These are phyloP conservation scores for Floccularia luteovirens DNA, from an alignment of 768 basidiomycete species.

Conservation along the genomic window DNA sequence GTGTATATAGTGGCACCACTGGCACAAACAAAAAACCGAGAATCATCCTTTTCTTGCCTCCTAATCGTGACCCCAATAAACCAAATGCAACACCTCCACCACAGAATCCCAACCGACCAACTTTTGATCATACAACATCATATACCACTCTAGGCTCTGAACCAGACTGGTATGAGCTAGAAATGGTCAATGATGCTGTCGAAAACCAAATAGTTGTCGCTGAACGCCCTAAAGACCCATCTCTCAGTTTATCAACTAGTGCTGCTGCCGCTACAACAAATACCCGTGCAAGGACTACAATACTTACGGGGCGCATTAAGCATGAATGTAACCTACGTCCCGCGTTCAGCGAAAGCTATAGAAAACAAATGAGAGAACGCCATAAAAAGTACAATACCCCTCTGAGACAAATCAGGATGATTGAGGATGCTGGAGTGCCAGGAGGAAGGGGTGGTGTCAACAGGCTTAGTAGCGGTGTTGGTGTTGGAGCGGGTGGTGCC, in stretches of 20 bases:
- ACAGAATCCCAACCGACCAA: conserved; percentile 24
- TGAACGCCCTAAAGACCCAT: conserved; percentile 65
- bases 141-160: conserved; percentile 27
- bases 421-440: conserved; percentile 62
- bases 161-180: conserved; percentile 76
- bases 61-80: conserved; percentile 37
- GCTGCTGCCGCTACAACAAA: conserved; percentile 36
- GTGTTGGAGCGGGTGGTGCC: conserved; percentile 43
- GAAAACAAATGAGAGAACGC: conserved; percentile 66
- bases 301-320: conserved; percentile 72
- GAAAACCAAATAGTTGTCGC: conserved; percentile 85
- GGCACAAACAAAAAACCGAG: conserved; percentile 40
- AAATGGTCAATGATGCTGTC: conserved; percentile 79
- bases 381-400: conserved; percentile 62
- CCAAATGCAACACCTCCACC: conserved; percentile 14
- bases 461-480: conserved; percentile 69
- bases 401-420: conserved; percentile 57
- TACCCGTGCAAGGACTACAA: conserved; percentile 65
- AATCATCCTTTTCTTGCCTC: conserved; percentile 62
- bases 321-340: conserved; percentile 76
- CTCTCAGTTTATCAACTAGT: conserved; percentile 24
- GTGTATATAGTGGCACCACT: conserved; percentile 56
- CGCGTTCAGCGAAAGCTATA: conserved; percentile 57
- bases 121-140: conserved; percentile 24
- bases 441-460: conserved; percentile 73